phyloP scores from a whole-genome alignment of 148 eudicot species.

The Vaccinium myrtillus region DNA sequence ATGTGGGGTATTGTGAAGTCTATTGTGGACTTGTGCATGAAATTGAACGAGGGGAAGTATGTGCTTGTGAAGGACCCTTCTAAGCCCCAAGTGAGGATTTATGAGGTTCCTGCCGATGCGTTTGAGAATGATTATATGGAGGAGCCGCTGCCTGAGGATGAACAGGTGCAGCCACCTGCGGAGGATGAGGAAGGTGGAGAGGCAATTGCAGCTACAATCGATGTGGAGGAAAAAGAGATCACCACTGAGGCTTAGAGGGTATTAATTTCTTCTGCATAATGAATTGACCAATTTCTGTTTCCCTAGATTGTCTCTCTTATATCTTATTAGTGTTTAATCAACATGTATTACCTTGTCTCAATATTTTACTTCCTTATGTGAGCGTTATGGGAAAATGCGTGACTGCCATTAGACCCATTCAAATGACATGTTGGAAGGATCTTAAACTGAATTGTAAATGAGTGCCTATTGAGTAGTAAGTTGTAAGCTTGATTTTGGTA shows the following conservation, averaged over 20 bases:
- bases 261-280: constrained; percentile 10
- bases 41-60: constrained; percentile 88
- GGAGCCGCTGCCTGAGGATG: constrained; percentile 94
- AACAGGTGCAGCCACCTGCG: constrained; percentile 86
- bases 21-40: constrained; percentile 97
- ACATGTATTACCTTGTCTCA: neutral
- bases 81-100: constrained; percentile 93
- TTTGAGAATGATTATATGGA: constrained; percentile 97
- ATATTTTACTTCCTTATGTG: neutral
- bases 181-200: constrained; percentile 61
- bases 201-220: constrained; percentile 50
- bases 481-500: neutral
- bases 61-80: constrained; percentile 90
- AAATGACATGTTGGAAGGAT: neutral
- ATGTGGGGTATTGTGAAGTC: constrained; percentile 99
- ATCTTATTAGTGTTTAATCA: neutral
- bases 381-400: neutral
- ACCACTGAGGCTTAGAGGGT: constrained; percentile 57
- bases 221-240: constrained; percentile 63
- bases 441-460: neutral
- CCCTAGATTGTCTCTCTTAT: neutral
- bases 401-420: neutral
- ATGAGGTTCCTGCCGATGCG: constrained; percentile 93
- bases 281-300: neutral
- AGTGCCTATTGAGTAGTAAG: neutral